phyloP scores from a whole-genome alignment of 345 rosid genomes.

The Carallia brachiata region DNA sequence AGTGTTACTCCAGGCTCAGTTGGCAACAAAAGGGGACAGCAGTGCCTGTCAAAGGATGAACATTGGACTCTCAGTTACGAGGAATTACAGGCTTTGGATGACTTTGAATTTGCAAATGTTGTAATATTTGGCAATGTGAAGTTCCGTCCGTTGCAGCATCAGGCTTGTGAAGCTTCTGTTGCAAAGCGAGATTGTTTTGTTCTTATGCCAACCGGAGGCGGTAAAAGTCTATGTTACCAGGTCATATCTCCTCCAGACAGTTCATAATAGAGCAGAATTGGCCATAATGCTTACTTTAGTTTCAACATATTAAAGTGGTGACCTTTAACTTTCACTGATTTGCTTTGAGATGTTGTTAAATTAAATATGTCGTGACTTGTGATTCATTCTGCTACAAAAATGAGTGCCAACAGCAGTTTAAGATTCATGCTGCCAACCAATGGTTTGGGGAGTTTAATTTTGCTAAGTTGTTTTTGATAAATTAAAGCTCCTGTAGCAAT shows the following conservation, averaged over 20 bases:
- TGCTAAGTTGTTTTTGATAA: not conserved
- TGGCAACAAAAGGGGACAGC: conserved; percentile 34
- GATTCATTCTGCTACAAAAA: too few species aligned
- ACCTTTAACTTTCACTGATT: too few species aligned
- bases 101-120: conserved; percentile 73
- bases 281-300: not conserved
- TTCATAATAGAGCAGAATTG: not conserved
- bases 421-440: not conserved
- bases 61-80: conserved; percentile 52
- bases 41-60: conserved; percentile 22
- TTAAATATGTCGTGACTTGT: too few species aligned
- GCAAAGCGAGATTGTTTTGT: conserved; percentile 75
- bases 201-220: conserved; percentile 93
- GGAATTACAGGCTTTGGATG: conserved; percentile 76
- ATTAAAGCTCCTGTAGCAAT: too few species aligned
- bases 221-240: conserved; percentile 93
- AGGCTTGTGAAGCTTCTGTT: conserved; percentile 73
- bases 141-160: conserved; percentile 75
- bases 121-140: conserved; percentile 72
- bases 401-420: not conserved
- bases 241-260: conserved; percentile 21
- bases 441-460: not conserved
- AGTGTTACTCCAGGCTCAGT: conserved; percentile 38
- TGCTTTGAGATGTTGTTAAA: too few species aligned
- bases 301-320: not conserved